A percentile compares a stretch with the other conserved stretches of the same genome.
Evolutionary conservation across 148 eudicot species (phyloP).

Genomic region (Silene uniflora): DNA sequence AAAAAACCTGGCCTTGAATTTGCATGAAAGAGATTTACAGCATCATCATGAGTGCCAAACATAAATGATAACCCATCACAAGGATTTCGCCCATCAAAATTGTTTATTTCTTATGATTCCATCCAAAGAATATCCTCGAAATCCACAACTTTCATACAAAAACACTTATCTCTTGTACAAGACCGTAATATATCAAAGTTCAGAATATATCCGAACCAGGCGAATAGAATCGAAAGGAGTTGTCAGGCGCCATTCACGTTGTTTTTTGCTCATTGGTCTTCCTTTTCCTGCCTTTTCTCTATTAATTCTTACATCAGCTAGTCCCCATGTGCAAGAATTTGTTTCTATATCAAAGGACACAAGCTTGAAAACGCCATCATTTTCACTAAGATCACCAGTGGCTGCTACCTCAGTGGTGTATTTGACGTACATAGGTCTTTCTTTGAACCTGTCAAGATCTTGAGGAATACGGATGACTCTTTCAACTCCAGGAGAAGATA

Average conservation of each 20-base stretch:
- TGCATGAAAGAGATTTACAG: background rate
- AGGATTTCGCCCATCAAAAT: background rate
- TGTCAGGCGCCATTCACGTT: constrained; percentile 67
- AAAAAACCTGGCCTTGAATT: too few species aligned
- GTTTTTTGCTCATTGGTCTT: constrained; percentile 78
- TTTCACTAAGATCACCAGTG: constrained; percentile 35
- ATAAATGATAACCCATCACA: background rate
- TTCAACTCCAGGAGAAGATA: constrained; percentile 91
- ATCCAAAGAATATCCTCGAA: constrained; percentile 12
- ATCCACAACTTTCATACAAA: background rate
- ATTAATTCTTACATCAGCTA: constrained; percentile 72
- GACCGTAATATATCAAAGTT: constrained; percentile 25
- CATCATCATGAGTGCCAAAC: background rate
- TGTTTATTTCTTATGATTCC: background rate
- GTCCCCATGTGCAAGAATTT: constrained; percentile 62
- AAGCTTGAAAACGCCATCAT: constrained; percentile 65
- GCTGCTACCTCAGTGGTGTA: constrained; percentile 37
- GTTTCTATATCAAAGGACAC: constrained; percentile 52
- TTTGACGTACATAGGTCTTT: constrained; percentile 66
- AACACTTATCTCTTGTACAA: background rate
- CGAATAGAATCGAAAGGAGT: constrained; percentile 60
- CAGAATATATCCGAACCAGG: constrained; percentile 60
- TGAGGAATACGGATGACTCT: constrained; percentile 68
- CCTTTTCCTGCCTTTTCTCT: constrained; percentile 88
- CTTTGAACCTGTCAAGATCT: constrained; percentile 80